Evolutionary conservation across 768 basidiomycete genomes (phyloP).

Genomic region (Lentinula edodes): DNA sequence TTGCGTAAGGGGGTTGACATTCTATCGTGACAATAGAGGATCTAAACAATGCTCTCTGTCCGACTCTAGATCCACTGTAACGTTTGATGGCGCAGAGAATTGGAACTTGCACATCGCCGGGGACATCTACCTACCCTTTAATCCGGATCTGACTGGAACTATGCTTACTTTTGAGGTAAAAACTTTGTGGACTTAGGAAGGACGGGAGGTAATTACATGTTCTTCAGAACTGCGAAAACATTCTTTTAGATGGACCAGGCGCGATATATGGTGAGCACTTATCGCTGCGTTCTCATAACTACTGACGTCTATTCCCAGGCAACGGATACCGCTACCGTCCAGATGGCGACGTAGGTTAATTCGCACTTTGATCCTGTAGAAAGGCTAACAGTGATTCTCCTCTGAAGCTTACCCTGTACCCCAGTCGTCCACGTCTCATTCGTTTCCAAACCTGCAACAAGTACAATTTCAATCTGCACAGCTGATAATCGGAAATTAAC

Average conservation of each 20-base stretch:
- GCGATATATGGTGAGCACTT: constrained; percentile 11
- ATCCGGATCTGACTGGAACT: constrained; percentile 15
- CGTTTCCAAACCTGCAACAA: constrained; percentile 20
- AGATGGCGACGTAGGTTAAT: constrained; percentile 11
- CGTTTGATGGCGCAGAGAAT: constrained; percentile 15
- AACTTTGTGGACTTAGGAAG: neutral
- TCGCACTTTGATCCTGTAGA: neutral
- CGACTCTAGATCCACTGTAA: constrained; percentile 9
- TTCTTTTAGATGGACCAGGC: constrained; percentile 17
- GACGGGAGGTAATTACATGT: neutral
- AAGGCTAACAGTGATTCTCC: neutral
- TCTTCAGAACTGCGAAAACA: constrained; percentile 15
- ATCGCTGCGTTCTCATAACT: neutral
- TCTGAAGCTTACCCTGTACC: constrained; percentile 13
- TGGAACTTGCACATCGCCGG: constrained; percentile 19
- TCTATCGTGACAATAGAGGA: neutral
- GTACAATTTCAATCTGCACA: neutral
- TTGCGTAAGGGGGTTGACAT: neutral
- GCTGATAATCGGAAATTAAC: neutral
- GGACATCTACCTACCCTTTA: constrained; percentile 16
- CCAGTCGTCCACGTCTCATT: constrained; percentile 18
- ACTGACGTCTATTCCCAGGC: constrained; percentile 4
- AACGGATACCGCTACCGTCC: constrained; percentile 20
- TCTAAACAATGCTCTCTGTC: neutral
- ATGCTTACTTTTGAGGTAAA: constrained; percentile 19